phyloP scores from a whole-genome alignment of 257 asterid genomes.

The Fraxinus pennsylvanica region DNA sequence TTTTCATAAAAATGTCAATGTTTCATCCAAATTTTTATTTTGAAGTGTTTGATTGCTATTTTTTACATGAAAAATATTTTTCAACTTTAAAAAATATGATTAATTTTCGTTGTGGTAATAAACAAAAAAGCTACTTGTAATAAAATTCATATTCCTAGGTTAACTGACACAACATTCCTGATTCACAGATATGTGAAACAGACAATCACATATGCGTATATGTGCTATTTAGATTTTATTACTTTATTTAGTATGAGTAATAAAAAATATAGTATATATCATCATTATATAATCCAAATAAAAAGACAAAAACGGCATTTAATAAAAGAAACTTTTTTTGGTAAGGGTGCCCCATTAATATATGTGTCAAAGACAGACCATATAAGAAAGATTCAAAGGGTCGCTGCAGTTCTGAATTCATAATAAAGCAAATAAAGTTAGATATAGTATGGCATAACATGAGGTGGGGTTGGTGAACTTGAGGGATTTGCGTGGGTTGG shows the following conservation, averaged over 20 bases:
- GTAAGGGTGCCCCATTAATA: neutral
- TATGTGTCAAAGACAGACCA: neutral
- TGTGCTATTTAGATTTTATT: too few relatives aligned
- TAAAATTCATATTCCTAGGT: neutral
- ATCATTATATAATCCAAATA: neutral
- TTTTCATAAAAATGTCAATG: too few relatives aligned
- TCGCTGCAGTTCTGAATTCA: neutral
- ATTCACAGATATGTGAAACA: neutral
- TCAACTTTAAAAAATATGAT: too few relatives aligned
- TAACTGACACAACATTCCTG: too few relatives aligned
- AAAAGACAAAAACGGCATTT: too few relatives aligned
- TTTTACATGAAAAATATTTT: too few relatives aligned
- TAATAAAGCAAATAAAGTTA: neutral
- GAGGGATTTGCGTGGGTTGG: neutral
- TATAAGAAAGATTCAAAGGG: neutral
- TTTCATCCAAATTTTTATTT: too few relatives aligned
- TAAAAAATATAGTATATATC: too few relatives aligned
- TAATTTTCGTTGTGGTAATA: too few relatives aligned
- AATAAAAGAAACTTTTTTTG: too few relatives aligned
- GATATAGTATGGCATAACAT: neutral
- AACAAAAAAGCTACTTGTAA: too few relatives aligned
- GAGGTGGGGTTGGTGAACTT: neutral
- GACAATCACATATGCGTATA: neutral
- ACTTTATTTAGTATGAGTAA: neutral
- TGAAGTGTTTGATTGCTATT: too few relatives aligned